Percentiles rank a stretch among this genome's conserved stretches.
Conservation (phyloP, 2,329 filamentous ascomycete genomes). For the Colletotrichum orchidophilum region DNA sequence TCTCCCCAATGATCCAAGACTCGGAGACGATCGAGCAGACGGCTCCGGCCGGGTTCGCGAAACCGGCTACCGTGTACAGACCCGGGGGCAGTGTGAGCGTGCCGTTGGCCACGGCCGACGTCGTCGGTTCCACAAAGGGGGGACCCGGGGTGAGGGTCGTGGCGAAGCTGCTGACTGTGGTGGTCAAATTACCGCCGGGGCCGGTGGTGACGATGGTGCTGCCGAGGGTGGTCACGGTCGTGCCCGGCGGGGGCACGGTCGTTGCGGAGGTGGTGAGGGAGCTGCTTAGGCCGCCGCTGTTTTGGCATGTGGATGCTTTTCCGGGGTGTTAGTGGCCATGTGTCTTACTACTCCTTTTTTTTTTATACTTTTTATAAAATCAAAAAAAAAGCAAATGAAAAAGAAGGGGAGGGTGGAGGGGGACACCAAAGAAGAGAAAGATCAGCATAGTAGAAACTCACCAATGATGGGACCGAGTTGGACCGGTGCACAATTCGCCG, state of each 20-base stretch:
- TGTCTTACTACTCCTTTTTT: background rate
- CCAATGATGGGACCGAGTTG: constrained; percentile 12
- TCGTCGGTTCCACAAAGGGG: constrained; percentile 1
- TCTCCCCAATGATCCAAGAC: constrained; percentile 26
- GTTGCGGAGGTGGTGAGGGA: background rate
- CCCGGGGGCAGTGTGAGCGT: constrained; percentile 28
- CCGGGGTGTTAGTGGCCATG: background rate
- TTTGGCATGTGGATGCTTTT: constrained; percentile 6
- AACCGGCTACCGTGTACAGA: constrained; percentile 14
- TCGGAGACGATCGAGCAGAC: constrained; percentile 19
- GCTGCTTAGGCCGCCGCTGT: background rate
- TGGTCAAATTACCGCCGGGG: constrained; percentile 9
- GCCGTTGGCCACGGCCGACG: constrained; percentile 14
- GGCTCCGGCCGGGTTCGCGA: constrained; percentile 1
- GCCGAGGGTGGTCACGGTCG: background rate
- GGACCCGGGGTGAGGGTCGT: constrained; percentile 1
- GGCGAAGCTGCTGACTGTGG: constrained; percentile 7
- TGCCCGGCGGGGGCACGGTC: background rate
- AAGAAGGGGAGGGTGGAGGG: too few relatives aligned
- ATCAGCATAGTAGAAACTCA: background rate
- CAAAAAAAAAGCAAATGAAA: background rate
- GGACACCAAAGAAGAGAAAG: too few relatives aligned
- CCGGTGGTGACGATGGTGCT: constrained; percentile 18
- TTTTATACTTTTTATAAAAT: too few relatives aligned
- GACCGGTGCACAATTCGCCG: constrained; percentile 6